A percentile compares a stretch with the other conserved stretches of the same genome.
Evolutionary conservation across 2,329 filamentous ascomycete species (phyloP).

Genomic region (Aspergillus sojae): DNA sequence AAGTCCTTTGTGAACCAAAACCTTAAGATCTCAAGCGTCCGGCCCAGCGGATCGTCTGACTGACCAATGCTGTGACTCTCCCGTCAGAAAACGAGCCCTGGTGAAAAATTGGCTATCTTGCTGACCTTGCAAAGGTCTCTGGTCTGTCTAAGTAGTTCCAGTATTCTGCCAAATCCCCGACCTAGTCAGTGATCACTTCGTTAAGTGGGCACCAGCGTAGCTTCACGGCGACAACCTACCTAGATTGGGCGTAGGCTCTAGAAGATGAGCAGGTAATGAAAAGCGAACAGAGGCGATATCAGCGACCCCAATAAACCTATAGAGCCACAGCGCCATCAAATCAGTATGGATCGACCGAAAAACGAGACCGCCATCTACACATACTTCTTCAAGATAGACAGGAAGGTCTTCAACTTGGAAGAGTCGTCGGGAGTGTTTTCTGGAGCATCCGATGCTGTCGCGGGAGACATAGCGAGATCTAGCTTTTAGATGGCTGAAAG

Average conservation of each 20-base stretch:
- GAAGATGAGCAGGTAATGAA: slow-evolving; percentile 89
- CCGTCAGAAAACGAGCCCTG: slow-evolving; percentile 39
- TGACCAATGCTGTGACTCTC: slow-evolving; percentile 68
- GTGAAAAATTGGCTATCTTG: slow-evolving; percentile 24
- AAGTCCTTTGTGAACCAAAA: slow-evolving; percentile 99
- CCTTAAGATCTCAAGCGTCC: slow-evolving; percentile 90
- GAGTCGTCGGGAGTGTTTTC: slow-evolving; percentile 73
- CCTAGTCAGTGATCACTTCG: slow-evolving; percentile 19
- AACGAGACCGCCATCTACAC: background rate
- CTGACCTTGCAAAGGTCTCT: slow-evolving; percentile 76
- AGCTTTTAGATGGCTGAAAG: background rate
- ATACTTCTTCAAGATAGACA: slow-evolving; percentile 85
- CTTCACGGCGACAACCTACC: slow-evolving; percentile 44
- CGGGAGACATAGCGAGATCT: slow-evolving; percentile 33
- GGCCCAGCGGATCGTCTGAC: slow-evolving; percentile 85
- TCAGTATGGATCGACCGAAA: background rate
- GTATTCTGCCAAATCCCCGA: slow-evolving; percentile 65
- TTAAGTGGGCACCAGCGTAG: background rate
- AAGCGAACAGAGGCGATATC: slow-evolving; percentile 96
- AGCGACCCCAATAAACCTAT: slow-evolving; percentile 89
- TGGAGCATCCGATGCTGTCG: slow-evolving; percentile 30
- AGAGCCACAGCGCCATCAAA: slow-evolving; percentile 33
- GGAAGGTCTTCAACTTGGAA: slow-evolving; percentile 85
- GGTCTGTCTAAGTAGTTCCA: slow-evolving; percentile 98
- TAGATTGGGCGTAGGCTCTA: slow-evolving; percentile 94